These are phyloP conservation scores for Hsuehochloa calcarea DNA, from an alignment of 176 grass and related monocot species.

Conservation along the genomic window DNA sequence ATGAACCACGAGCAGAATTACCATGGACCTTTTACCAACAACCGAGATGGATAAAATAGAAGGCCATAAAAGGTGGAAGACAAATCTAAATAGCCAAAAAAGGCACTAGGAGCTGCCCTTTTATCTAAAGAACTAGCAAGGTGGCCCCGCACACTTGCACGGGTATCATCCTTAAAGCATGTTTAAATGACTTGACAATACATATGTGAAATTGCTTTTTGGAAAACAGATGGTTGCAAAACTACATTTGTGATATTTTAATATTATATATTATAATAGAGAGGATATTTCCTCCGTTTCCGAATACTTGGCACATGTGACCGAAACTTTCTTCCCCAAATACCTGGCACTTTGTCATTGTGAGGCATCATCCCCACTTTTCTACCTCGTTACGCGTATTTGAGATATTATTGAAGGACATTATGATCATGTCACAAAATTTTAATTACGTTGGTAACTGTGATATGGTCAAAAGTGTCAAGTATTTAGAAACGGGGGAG, in stretches of 20 bases:
- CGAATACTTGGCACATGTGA: not conserved
- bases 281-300: not conserved
- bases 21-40: not conserved
- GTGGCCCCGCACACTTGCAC: too few relatives aligned
- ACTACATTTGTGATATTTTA: not conserved
- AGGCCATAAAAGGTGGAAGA: not conserved
- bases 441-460: not conserved
- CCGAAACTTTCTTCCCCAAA: too few relatives aligned
- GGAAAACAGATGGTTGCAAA: not conserved
- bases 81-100: not conserved
- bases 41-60: not conserved
- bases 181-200: not conserved
- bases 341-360: not conserved
- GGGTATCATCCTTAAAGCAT: not conserved
- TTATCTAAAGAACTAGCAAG: slow-evolving; percentile 5
- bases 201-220: not conserved
- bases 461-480: not conserved
- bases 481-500: not conserved
- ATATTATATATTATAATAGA: not conserved
- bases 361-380: not conserved
- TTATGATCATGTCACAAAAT: not conserved
- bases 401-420: not conserved
- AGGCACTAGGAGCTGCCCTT: not conserved
- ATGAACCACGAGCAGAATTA: not conserved
- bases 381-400: not conserved